Base-by-base conservation (phyloP, 331 rosid species). In the Arachis monticola region DNA sequence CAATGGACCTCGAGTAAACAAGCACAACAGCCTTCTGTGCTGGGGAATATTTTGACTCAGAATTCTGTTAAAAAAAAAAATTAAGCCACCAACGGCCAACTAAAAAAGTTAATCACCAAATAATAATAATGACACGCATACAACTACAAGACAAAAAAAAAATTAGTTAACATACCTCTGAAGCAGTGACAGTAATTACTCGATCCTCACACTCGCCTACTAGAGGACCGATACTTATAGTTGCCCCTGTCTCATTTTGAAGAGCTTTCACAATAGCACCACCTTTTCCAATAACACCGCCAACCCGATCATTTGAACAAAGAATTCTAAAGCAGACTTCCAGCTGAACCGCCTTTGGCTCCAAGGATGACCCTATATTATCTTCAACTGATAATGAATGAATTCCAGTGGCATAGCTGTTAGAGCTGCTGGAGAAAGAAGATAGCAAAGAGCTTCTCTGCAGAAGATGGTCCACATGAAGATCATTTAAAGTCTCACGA, bases 221-320 rank as follows among this genome's bases (percentile, higher is more conserved):
- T 10, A 88, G 32, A 75, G 90, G 82, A 60, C 92, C 96, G 78
- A 95, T 78, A 77, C 84, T 89, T 78, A 95, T 82, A 27, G 78
- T 73, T 74, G 99, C 93, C 80, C 97, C 97, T 8, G 99, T 88
- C 82, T 95, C 99, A 82, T 81, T 90, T 82, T 95, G 97, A 76
- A 95, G 90, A 64, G 90, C 88, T 88, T 77, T 90, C 58, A 95
- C 77, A 81, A 95, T 87, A 71, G 81, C 64, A 58, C 97, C 99
- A 35, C 97, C 97, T 82, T 89, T 92, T 62, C 99, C 99, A 88
- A 95, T 95, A 45, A 95, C 85, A 78, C 96, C 97, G 62, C 99
- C 99, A 78, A 89, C 88, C 86, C 80, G 87, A 80, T 90, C 93
- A 73, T 77, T 92, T 67, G 93, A 58, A 77, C 97, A 95, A 76